phyloP scores from a whole-genome alignment of 345 rosid species.

The Citrus sp. region DNA sequence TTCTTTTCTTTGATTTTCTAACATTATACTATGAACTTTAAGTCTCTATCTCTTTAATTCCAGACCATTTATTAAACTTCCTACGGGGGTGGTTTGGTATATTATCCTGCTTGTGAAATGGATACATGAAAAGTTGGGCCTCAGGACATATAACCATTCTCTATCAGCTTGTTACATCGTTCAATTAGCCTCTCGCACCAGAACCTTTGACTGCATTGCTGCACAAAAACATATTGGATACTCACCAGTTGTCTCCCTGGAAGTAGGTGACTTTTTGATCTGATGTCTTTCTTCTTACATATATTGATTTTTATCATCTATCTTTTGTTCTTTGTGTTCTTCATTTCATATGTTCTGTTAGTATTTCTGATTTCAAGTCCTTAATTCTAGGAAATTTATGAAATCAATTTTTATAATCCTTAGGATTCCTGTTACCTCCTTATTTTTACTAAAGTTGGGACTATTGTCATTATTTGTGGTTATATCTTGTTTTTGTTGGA shows the following conservation, averaged over 20 bases:
- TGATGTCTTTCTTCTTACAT: background rate
- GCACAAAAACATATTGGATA: constrained; percentile 74
- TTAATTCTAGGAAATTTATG: background rate
- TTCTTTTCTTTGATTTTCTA: constrained; percentile 1
- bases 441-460: background rate
- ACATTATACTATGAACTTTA: constrained; percentile 13
- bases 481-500: background rate
- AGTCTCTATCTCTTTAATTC: constrained; percentile 21
- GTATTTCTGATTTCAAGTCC: background rate
- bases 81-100: constrained; percentile 42
- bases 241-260: constrained; percentile 59
- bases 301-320: background rate
- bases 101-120: constrained; percentile 45
- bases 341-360: background rate
- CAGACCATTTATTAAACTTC: constrained; percentile 82
- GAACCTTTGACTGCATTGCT: constrained; percentile 80
- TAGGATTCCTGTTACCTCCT: background rate
- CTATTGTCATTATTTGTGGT: background rate
- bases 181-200: constrained; percentile 59
- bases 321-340: background rate
- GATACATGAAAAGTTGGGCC: constrained; percentile 46
- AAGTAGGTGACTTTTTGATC: constrained; percentile 41
- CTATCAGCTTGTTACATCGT: constrained; percentile 46
- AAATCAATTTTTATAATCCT: background rate
- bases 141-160: constrained; percentile 31